Percentiles rank a stretch among this genome's conserved stretches.
phyloP scores from a whole-genome alignment of 106 monocot species.

The Posidonia australis region DNA sequence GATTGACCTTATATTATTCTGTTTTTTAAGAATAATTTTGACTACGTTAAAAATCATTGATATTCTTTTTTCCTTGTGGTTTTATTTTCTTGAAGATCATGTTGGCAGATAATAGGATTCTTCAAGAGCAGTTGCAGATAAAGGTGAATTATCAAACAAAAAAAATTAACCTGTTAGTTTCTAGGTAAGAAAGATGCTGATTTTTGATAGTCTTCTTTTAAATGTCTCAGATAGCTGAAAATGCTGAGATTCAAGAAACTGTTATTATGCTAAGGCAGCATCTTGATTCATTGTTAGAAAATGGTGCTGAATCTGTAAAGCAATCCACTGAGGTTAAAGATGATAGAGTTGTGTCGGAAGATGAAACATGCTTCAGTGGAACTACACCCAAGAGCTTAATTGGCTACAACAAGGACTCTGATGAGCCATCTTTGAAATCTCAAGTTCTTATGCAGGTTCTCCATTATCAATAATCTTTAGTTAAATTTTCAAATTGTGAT shows the following conservation, averaged over 20 bases:
- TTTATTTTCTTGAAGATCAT: slow-evolving; percentile 40
- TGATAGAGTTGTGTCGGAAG: slow-evolving; percentile 14
- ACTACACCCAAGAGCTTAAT: slow-evolving; percentile 11
- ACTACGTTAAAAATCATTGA: neutral
- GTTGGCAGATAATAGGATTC: slow-evolving; percentile 95
- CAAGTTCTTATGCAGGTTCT: slow-evolving; percentile 83
- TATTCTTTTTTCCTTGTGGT: neutral
- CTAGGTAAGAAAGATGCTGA: neutral
- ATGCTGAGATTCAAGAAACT: slow-evolving; percentile 58
- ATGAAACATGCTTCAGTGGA: slow-evolving; percentile 18
- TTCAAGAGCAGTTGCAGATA: slow-evolving; percentile 83
- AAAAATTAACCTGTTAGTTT: neutral
- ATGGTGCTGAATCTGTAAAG: slow-evolving; percentile 1
- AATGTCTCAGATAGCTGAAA: slow-evolving; percentile 56
- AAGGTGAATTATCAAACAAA: slow-evolving; percentile 44
- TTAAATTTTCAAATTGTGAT: neutral
- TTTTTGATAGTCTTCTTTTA: neutral
- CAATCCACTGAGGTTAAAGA: slow-evolving; percentile 9
- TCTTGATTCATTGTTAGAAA: slow-evolving; percentile 29
- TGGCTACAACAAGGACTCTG: slow-evolving; percentile 15
- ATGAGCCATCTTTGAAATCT: slow-evolving; percentile 40
- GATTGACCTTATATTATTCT: neutral
- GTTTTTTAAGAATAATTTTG: neutral
- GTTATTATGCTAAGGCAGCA: slow-evolving; percentile 55
- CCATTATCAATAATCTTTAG: neutral